Conservation (phyloP, 352 stramenopile species). For the Elongisporangium senticosum region DNA sequence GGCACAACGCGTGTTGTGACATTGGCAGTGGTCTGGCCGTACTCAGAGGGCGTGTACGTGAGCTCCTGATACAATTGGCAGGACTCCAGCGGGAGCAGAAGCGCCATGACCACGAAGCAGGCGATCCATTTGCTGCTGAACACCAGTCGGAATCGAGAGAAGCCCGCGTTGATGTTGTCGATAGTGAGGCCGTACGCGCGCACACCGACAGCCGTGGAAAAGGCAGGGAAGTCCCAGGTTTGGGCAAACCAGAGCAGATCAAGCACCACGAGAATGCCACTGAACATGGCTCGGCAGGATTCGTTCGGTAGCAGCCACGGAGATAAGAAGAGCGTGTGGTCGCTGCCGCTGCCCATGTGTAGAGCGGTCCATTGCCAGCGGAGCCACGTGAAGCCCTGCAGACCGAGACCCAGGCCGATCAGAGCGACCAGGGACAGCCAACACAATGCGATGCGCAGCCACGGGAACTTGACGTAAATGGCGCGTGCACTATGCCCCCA, state of each 20-base stretch:
- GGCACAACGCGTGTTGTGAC: conserved; percentile 21
- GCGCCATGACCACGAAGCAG: conserved; percentile 40
- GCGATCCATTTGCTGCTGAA: conserved; percentile 44
- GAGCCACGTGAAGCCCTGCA: conserved; percentile 14
- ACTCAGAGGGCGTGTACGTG: conserved; percentile 27
- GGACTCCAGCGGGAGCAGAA: conserved; percentile 43
- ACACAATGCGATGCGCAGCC: conserved; percentile 20
- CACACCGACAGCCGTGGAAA: conserved; percentile 23
- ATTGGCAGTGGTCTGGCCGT: conserved; percentile 22
- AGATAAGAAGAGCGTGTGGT: conserved; percentile 2
- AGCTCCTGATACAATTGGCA: conserved; percentile 42
- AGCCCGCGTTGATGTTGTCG: conserved; percentile 19
- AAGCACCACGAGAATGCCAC: conserved; percentile 26
- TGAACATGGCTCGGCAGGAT: conserved; percentile 31
- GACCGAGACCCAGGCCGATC: conserved; percentile 20
- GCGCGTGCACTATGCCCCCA: conserved; percentile 21
- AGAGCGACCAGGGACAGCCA: conserved; percentile 18
- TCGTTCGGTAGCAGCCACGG: conserved; percentile 26
- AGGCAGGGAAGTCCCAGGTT: conserved; percentile 44
- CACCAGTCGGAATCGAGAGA: conserved; percentile 13
- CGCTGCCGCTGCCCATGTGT: conserved; percentile 8
- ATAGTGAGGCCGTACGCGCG: conserved; percentile 35
- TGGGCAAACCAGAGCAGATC: conserved; percentile 50
- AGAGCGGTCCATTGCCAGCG: conserved; percentile 20
- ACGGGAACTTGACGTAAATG: conserved; percentile 15